phyloP scores from a whole-genome alignment of 1,284 basidiomycete species.

The Kwoniella shivajii region DNA sequence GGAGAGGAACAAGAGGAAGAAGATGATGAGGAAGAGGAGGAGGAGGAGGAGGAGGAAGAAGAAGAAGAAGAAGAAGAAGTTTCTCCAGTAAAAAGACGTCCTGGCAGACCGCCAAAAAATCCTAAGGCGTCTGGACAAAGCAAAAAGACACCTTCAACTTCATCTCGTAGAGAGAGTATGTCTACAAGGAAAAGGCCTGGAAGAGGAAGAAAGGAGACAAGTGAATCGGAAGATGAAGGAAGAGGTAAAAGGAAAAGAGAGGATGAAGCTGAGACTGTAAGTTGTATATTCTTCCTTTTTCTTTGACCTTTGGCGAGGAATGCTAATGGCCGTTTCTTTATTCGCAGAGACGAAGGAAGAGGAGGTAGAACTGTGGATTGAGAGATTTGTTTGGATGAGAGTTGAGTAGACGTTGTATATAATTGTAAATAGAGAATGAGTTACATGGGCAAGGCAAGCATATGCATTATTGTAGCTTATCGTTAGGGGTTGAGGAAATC shows the following conservation, averaged over 20 bases:
- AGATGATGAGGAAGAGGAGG: neutral
- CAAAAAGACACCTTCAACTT: neutral
- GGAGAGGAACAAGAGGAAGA: slow-evolving; percentile 6
- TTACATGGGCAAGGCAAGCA: no score
- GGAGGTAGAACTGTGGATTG: no score
- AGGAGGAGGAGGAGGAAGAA: slow-evolving; percentile 1
- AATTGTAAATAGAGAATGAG: no score
- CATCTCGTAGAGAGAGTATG: slow-evolving; percentile 3
- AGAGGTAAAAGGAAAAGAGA: slow-evolving; percentile 2
- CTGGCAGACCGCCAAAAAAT: slow-evolving; percentile 1
- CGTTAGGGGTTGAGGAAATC: no score
- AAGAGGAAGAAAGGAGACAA: neutral
- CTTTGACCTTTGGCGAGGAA: neutral
- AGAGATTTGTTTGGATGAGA: no score
- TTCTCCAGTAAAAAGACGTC: neutral
- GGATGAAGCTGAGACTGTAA: neutral
- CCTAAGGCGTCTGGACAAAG: no score
- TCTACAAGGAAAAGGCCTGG: neutral
- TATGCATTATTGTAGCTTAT: no score
- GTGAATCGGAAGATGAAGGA: slow-evolving; percentile 9
- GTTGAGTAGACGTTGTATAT: no score
- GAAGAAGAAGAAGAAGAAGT: neutral
- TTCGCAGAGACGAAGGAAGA: no score
- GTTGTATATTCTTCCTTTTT: neutral
- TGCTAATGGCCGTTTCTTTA: neutral